A percentile compares a stretch with the other conserved stretches of the same genome.
Conservation (phyloP, 352 stramenopile genomes). For the Peronospora farinosa region DNA sequence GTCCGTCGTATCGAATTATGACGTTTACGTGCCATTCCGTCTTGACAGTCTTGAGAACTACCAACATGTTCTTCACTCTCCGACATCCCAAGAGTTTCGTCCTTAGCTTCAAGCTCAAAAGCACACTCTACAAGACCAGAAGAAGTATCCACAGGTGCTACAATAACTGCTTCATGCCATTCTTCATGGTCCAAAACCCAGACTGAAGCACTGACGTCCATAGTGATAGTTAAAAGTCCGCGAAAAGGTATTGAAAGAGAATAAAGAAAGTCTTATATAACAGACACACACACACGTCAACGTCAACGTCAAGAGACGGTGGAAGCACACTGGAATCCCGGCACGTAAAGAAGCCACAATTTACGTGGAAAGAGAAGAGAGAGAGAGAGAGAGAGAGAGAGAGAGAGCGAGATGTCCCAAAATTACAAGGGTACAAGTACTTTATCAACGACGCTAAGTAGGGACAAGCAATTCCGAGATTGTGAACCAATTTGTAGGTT, state of each 20-base stretch:
- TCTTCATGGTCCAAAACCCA: conserved; percentile 70
- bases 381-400: no score
- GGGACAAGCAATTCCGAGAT: neutral
- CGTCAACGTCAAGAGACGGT: conserved; percentile 10
- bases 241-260: no score
- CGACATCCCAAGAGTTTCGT: conserved; percentile 16
- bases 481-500: neutral
- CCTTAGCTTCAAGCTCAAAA: conserved; percentile 39
- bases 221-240: no score
- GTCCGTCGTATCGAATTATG: conserved; percentile 41
- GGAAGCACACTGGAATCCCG: conserved; percentile 10
- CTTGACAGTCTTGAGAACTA: conserved; percentile 35
- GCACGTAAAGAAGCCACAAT: conserved; percentile 15
- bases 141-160: conserved; percentile 33
- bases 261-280: no score
- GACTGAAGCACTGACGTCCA: conserved; percentile 68
- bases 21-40: conserved; percentile 32
- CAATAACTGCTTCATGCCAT: conserved; percentile 69
- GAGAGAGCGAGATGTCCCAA: conserved; percentile 6
- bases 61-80: neutral
- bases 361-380: neutral
- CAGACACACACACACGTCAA: no score
- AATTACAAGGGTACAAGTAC: conserved; percentile 4
- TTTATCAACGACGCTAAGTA: neutral
- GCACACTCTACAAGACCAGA: conserved; percentile 45